Base-by-base conservation (phyloP, 192 early-diverging fungal genomes). In the Chytriomyces sp. region DNA sequence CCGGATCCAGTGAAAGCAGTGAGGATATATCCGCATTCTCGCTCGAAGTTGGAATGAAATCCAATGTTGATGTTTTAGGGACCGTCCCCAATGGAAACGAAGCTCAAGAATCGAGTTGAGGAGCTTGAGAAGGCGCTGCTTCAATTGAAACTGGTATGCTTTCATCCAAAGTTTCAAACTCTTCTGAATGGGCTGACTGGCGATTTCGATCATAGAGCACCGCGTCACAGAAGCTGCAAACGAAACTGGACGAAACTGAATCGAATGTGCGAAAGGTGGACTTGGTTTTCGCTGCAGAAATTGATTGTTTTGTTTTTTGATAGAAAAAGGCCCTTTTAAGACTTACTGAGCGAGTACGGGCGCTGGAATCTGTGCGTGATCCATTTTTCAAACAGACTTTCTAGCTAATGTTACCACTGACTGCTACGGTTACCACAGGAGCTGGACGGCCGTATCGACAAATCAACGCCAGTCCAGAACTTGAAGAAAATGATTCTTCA, bases 381-480 rank as follows among this genome's bases (percentile, higher is more conserved):
- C 35, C 35, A 35, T 35, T 35, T 35, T 35, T 35, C 4, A 35
- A 35, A 35, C 35, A 35, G 35, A 35, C 35, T 35, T 35, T 35
- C 35, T 35, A 35, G 35, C 35, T 1, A 35, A 35, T 35, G 35
- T 35, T 35, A 35, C 35, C 2, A 35, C 35, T 45, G 45, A 67
- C 3, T 7, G 18, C 47, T 16, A 67, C 23, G 62, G 11, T 44
- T 10, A 47, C 18, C n/a, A 43, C 44, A 67, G 71, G 78, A 79
- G 11, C 48, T 79, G 23, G 64, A 79, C 20, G 72, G 18, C 20
- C n/a, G 78, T n/a, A 61, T 79, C 28, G 78, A 79, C 64, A 72
- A 74, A 60, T 74, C 70, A 7, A 59, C 57, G 18, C 78, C 78
- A 6, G 78, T 79, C 44, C 78, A 79, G 46, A 74, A 79, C 24